Evolutionary conservation across 2,329 filamentous ascomycete species (phyloP).

Genomic region (Ceratocystis destructans): DNA sequence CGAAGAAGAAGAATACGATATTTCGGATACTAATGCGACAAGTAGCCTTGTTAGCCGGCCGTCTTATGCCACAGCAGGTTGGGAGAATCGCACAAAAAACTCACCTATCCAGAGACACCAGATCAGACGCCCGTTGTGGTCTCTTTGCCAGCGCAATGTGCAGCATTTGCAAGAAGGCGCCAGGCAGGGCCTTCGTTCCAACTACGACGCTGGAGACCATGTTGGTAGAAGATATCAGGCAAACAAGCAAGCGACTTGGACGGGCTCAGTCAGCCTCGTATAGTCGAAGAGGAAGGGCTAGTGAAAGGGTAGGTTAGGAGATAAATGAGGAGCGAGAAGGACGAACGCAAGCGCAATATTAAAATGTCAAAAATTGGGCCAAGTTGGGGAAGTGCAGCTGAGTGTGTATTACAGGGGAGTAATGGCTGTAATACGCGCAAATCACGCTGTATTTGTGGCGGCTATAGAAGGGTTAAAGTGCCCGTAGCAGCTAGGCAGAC

Average conservation of each 20-base stretch:
- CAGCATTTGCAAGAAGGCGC: conserved; percentile 13
- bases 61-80: not conserved
- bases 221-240: not conserved
- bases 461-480: not conserved
- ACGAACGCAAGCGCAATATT: not conserved
- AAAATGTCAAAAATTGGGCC: not conserved
- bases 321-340: not conserved
- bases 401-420: not conserved
- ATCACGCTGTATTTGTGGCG: not conserved
- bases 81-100: not conserved
- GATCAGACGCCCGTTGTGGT: conserved; percentile 13
- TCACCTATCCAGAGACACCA: conserved; percentile 16
- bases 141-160: conserved; percentile 12
- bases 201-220: conserved; percentile 6
- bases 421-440: not conserved
- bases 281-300: not conserved
- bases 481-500: not conserved
- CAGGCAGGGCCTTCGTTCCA: conserved; percentile 10
- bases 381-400: not conserved
- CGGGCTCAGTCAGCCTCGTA: not conserved
- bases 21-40: conserved; percentile 55
- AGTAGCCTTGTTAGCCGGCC: not conserved
- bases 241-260: not conserved
- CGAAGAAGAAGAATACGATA: conserved; percentile 75
- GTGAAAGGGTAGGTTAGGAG: not conserved